Evolutionary conservation across 2,329 filamentous ascomycete genomes (phyloP), one percentile per base, ranked within the genome.

Genomic region (Rhexocercosporidium sp.): DNA sequence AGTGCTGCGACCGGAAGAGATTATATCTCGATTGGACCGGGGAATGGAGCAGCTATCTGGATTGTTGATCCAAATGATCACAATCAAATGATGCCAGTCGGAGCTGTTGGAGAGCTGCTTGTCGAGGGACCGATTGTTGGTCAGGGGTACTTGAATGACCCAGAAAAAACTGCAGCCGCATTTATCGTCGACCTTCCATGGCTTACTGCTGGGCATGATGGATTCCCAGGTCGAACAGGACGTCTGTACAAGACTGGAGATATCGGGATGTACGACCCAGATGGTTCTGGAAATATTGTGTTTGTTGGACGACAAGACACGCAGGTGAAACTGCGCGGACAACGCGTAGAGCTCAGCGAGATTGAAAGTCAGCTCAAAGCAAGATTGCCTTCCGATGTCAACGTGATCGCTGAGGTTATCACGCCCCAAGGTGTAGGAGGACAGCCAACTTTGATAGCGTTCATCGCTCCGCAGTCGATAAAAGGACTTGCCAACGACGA

Each of bases 261-360:
- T 69, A 78, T 89, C 0, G 87, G 85, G 0, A 81, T 80, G 29
- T 87, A 88, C 64, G 81, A 85, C 51, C 75, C 78, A 0, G 83
- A 88, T 59, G 77, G 74, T n/a, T 81, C 81, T 7, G 62, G 62
- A 20, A 53, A 53, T 34, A 82, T 90, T 46, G 77, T 83, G 9
- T 89, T 87, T 67, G 80, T 89, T 46, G 88, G 88, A 18, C 83
- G 90, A 59, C 89, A 88, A 71, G 90, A 92, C 72, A 85, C 85
- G n/a, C 89, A 90, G 75, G 85, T 90, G 64, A 92, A 92, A 77
- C 79, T 92, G 31, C 82, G 84, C 12, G 92, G 91, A 29, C 89
- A 87, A 70, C 81, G 89, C 64, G 84, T 90, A 61, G 91, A 89
- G 77, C 81, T 89, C 60, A 83, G 80, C 12, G 84, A 83, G 74